A percentile compares a stretch with the other conserved stretches of the same genome.
Evolutionary conservation across 75 land plant species (phyloP).

Genomic region (Pinus tabuliformis): DNA sequence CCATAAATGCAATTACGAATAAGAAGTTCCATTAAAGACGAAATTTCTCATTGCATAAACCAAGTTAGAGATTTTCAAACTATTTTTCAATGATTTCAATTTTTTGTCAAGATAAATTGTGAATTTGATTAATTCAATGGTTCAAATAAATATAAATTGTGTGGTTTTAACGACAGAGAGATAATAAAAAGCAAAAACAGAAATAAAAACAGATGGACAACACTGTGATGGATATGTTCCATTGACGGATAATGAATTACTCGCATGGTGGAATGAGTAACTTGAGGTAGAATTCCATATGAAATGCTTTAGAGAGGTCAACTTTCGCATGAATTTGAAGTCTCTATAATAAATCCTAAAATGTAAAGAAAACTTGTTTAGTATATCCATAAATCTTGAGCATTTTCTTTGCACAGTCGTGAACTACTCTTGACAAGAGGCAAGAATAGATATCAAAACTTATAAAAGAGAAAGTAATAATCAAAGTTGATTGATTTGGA

Average conservation of each 20-base stretch:
- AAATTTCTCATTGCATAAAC: neutral
- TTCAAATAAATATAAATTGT: neutral
- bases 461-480: accelerated
- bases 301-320: constrained; percentile 5
- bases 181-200: neutral
- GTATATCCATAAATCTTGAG: neutral
- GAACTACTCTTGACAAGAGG: too few species aligned
- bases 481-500: too few species aligned
- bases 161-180: neutral
- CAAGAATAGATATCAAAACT: too few species aligned
- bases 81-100: neutral
- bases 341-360: neutral
- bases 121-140: neutral
- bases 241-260: neutral
- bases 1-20: neutral
- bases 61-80: neutral
- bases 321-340: neutral
- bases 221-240: neutral
- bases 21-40: neutral
- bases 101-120: neutral
- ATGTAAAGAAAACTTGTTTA: neutral
- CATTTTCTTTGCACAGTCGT: too few species aligned
- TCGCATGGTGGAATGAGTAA: neutral
- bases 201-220: neutral
- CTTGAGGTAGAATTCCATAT: constrained; percentile 3